Base-by-base conservation (phyloP, 1,284 basidiomycete species). In the Cryptococcus floricola region DNA sequence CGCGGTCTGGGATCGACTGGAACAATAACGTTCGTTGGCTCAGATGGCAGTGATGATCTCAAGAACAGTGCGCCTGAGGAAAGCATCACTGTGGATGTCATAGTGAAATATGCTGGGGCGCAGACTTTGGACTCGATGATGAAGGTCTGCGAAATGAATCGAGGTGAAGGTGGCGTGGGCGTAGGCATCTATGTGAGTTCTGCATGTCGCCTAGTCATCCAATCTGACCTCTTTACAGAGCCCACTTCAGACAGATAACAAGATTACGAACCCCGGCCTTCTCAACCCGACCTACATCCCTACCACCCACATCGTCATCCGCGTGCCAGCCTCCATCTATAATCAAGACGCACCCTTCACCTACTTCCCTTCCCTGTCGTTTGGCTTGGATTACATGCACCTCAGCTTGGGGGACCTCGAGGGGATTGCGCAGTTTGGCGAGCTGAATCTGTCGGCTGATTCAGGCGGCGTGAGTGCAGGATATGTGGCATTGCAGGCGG, bases 101-200 rank as follows among this genome's bases (percentile, higher is more conserved):
- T 77, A 5, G 64, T 70, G 34, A 53, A 64, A 25, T 70, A 71
- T 39, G 50, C 64, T 8, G 63, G 66, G 14, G 28, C 27, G 12
- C 66, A 68, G 28, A 56, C 64, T 9, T 44, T 73, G 18, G 48
- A 57, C 18, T 45, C 53, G 2, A 61, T 71, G 39, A 66, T 71
- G 46, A 47, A 62, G 19, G 70, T 77, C 5, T 77, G 76, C 54
- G 55, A 67, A 48, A 61, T 77, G 64, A 38, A 28, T 0, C 54
- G 67, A 25, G 52, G 53, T 2, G 66, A 68, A 38, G 66, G 66
- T 5, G 62, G 66, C 23, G 27, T 66, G 0, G 75, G 76, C 7
- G 60, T 77, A 5, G 76, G 74, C 9, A 64, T 77, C 27, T 77
- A 69, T 57, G 74, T 75, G 56, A 64, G 74, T 67, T 3, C 1